Percentiles rank a stretch among this genome's conserved stretches.
These are phyloP conservation scores for Avena atlantica DNA, from an alignment of 176 grass and related monocot genomes.

Conservation along the genomic window DNA sequence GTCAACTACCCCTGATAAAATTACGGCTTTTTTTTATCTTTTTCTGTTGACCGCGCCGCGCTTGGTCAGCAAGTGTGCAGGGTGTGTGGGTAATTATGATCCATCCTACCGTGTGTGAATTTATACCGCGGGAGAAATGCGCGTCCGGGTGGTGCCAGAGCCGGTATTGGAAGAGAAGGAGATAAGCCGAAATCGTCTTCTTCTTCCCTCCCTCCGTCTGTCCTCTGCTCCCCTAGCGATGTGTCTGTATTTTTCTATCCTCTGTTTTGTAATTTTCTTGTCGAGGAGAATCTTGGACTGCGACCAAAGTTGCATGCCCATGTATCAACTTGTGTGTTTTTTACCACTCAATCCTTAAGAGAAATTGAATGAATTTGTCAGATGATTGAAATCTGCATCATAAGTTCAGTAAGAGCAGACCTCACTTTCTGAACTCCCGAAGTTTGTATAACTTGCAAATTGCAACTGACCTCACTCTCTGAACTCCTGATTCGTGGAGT, in stretches of 20 bases:
- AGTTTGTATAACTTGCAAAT: too few relatives aligned
- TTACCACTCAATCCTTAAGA: constrained; percentile 33
- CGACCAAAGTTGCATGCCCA: neutral
- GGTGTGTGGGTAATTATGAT: constrained; percentile 23
- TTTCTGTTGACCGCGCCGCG: neutral
- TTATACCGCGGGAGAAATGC: constrained; percentile 31
- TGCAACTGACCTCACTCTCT: neutral
- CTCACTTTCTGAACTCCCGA: too few relatives aligned
- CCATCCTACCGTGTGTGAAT: neutral
- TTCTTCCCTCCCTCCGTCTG: constrained; percentile 42
- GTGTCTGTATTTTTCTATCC: constrained; percentile 21
- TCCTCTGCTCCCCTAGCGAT: constrained; percentile 49
- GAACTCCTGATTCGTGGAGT: too few relatives aligned
- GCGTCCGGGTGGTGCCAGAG: constrained; percentile 54
- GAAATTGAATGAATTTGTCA: constrained; percentile 1
- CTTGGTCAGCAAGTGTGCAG: constrained; percentile 4
- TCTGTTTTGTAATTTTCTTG: neutral
- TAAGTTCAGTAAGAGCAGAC: too few relatives aligned
- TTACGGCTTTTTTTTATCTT: neutral
- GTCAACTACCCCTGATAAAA: constrained; percentile 48
- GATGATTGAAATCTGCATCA: neutral
- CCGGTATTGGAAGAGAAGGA: constrained; percentile 47
- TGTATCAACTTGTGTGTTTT: constrained; percentile 38
- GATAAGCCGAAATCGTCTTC: neutral
- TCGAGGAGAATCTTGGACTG: neutral